These are phyloP conservation scores for Porphyrellus cyaneotinctus DNA, from an alignment of 768 basidiomycete genomes.

Conservation along the genomic window DNA sequence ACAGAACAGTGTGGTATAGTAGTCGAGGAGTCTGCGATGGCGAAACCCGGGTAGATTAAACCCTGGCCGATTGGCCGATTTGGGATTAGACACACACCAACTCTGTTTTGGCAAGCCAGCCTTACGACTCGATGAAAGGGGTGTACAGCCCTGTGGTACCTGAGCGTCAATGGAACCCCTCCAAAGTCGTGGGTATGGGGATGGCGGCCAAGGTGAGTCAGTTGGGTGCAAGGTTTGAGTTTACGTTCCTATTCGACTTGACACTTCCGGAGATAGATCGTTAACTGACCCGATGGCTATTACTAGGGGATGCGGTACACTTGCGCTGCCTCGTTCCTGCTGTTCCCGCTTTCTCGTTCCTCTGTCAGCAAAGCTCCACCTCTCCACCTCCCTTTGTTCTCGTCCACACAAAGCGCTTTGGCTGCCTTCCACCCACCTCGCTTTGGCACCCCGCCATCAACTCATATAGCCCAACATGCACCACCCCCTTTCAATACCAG, in stretches of 20 bases:
- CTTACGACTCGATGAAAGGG: too few relatives aligned
- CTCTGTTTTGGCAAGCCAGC: background rate
- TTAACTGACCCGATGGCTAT: conserved; percentile 10
- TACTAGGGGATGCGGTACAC: conserved; percentile 11
- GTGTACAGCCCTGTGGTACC: too few relatives aligned
- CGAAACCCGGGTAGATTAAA: background rate
- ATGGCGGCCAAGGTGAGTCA: too few relatives aligned
- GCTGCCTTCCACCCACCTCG: conserved; percentile 18
- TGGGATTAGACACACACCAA: too few relatives aligned
- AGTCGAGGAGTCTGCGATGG: background rate
- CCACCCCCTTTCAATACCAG: conserved; percentile 4
- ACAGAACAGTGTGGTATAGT: background rate
- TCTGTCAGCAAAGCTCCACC: conserved; percentile 7
- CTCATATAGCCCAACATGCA: conserved; percentile 24
- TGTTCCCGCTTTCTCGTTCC: background rate
- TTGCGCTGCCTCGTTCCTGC: conserved; percentile 1
- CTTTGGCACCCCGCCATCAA: conserved; percentile 20
- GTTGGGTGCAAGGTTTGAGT: background rate
- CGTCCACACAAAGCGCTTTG: conserved; percentile 25
- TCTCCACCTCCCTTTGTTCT: conserved; percentile 22
- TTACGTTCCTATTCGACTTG: conserved; percentile 4
- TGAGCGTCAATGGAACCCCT: too few relatives aligned
- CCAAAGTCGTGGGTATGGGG: too few relatives aligned
- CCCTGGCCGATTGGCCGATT: too few relatives aligned
- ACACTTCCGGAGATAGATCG: conserved; percentile 8